phyloP scores from a whole-genome alignment of 2,329 filamentous ascomycete species.

The Fusarium citri region DNA sequence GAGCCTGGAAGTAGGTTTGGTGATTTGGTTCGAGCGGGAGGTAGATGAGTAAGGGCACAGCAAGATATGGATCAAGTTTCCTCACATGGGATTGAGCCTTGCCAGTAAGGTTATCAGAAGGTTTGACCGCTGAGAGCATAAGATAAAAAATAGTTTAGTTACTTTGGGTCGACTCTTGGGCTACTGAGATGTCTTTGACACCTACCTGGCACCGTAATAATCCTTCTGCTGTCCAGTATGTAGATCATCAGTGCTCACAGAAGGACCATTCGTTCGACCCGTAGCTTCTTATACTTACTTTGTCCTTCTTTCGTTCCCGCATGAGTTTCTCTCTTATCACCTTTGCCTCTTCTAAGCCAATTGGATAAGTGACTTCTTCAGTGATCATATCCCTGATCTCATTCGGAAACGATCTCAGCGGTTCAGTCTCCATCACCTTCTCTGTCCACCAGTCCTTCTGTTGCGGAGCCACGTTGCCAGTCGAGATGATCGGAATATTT shows the following conservation, averaged over 20 bases:
- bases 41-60: background rate
- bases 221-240: too few relatives aligned
- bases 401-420: background rate
- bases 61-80: background rate
- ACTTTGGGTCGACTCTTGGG: too few relatives aligned
- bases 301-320: background rate
- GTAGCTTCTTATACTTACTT: background rate
- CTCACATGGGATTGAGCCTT: background rate
- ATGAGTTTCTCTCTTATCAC: background rate
- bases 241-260: background rate
- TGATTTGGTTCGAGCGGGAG: slow-evolving; percentile 32
- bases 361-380: background rate
- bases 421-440: fast-evolving
- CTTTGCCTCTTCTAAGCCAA: background rate
- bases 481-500: background rate
- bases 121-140: background rate
- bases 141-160: background rate
- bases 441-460: background rate
- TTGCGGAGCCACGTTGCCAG: slow-evolving; percentile 2
- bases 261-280: background rate
- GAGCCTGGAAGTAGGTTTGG: slow-evolving; percentile 46
- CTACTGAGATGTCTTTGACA: too few relatives aligned
- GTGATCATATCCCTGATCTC: background rate
- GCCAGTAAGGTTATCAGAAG: background rate
- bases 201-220: too few relatives aligned